Evolutionary conservation across 768 basidiomycete species (phyloP).

Genomic region (Lactarius evosmus): DNA sequence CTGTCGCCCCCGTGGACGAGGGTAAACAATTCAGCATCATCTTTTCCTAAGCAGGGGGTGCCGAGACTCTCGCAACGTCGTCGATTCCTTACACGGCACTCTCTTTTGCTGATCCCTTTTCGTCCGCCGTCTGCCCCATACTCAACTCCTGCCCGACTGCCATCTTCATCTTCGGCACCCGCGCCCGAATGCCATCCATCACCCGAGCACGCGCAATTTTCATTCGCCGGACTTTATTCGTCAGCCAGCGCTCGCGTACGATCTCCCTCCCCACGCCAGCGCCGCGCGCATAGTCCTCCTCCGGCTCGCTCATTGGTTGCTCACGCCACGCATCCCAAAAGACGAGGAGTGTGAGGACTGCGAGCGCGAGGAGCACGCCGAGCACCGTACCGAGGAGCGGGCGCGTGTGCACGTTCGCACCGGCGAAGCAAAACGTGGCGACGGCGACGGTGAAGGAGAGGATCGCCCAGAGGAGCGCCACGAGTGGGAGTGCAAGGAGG

Average conservation of each 20-base stretch:
- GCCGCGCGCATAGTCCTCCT: slow-evolving; percentile 9
- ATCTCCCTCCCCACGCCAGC: not conserved
- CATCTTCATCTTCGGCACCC: not conserved
- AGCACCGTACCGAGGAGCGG: slow-evolving; percentile 3
- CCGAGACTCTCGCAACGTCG: too few species aligned
- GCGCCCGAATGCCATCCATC: not conserved
- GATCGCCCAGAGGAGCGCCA: slow-evolving; percentile 15
- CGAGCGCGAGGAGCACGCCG: slow-evolving; percentile 6
- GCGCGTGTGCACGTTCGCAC: slow-evolving; percentile 1
- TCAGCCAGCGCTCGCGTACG: not conserved
- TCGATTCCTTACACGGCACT: too few species aligned
- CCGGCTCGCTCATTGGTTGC: slow-evolving; percentile 17
- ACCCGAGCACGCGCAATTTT: not conserved
- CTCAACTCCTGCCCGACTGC: not conserved
- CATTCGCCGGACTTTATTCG: not conserved
- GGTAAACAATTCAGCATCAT: too few species aligned
- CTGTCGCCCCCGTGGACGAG: too few species aligned
- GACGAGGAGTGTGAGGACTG: slow-evolving; percentile 5
- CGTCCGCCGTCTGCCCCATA: not conserved
- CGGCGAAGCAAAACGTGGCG: not conserved
- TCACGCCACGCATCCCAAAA: slow-evolving; percentile 22
- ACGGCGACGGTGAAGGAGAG: slow-evolving; percentile 11
- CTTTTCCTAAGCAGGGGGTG: too few species aligned
- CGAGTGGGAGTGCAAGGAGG: slow-evolving; percentile 18
- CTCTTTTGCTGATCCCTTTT: not conserved